Evolutionary conservation across 169 alveolate genomes (phyloP).

Genomic region (Toxoplasma gondii): DNA sequence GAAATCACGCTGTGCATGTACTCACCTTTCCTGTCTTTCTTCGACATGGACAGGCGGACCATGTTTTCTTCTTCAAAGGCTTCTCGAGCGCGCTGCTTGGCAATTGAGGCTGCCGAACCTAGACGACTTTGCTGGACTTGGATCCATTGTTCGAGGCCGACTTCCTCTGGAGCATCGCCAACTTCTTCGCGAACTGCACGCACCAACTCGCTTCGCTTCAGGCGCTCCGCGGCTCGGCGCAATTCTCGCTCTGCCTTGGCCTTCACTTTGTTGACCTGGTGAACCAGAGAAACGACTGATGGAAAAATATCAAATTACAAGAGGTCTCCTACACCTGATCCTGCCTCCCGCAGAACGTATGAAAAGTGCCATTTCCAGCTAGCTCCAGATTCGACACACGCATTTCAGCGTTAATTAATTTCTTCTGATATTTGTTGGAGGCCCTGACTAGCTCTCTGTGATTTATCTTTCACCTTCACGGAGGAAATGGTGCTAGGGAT

Average conservation of each 20-base stretch:
- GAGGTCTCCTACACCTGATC: too few species aligned
- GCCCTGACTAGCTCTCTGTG: too few species aligned
- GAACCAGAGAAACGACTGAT: background rate
- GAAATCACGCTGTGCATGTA: background rate
- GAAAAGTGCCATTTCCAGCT: too few species aligned
- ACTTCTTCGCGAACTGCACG: constrained; percentile 59
- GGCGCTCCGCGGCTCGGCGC: constrained; percentile 66
- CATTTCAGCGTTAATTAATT: too few species aligned
- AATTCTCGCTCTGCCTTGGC: constrained; percentile 51
- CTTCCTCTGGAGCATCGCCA: constrained; percentile 63
- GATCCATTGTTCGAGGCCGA: constrained; percentile 53
- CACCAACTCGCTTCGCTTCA: constrained; percentile 60
- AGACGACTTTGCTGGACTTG: background rate
- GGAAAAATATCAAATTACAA: background rate
- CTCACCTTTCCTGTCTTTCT: constrained; percentile 62
- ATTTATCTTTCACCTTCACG: too few species aligned
- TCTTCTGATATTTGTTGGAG: too few species aligned
- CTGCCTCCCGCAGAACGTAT: too few species aligned
- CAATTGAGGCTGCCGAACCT: constrained; percentile 1
- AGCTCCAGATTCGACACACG: too few species aligned
- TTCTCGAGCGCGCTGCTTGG: constrained; percentile 35
- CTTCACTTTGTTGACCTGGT: constrained; percentile 41
- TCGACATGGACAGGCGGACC: constrained; percentile 49
- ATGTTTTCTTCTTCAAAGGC: constrained; percentile 50
- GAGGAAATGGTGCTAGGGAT: too few species aligned